Percentiles rank a stretch among this genome's conserved stretches.
These are phyloP conservation scores for Oryza glumipatula DNA, from an alignment of 176 grass and related monocot genomes.

Conservation along the genomic window DNA sequence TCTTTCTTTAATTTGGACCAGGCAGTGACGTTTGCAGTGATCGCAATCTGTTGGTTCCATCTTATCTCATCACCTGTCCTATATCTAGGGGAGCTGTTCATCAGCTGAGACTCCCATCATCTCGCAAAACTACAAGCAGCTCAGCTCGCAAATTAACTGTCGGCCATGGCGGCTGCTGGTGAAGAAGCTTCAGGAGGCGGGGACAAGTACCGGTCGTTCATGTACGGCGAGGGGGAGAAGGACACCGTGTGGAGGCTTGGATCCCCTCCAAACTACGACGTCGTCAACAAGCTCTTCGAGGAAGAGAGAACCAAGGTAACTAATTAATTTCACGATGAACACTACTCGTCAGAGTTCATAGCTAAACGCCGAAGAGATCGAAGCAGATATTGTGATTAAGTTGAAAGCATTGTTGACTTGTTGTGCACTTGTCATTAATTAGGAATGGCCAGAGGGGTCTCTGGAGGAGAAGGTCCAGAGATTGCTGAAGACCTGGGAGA, in stretches of 20 bases:
- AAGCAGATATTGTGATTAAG: too few species aligned
- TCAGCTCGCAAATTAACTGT: too few species aligned
- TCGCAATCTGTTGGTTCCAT: not conserved
- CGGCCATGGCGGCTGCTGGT: slow-evolving; percentile 41
- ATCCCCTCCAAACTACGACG: slow-evolving; percentile 71
- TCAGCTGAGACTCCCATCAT: not conserved
- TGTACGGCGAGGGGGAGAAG: slow-evolving; percentile 67
- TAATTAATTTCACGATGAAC: too few species aligned
- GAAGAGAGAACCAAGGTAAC: slow-evolving; percentile 62
- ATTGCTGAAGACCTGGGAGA: slow-evolving; percentile 79
- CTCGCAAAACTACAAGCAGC: too few species aligned
- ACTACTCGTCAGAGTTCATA: too few species aligned
- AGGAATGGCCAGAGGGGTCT: slow-evolving; percentile 66
- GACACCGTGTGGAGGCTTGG: slow-evolving; percentile 67
- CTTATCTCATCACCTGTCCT: not conserved
- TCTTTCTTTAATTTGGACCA: not conserved
- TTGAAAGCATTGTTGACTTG: too few species aligned
- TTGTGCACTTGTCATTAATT: not conserved
- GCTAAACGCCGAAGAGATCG: too few species aligned
- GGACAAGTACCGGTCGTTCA: slow-evolving; percentile 75
- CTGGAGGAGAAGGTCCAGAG: slow-evolving; percentile 76
- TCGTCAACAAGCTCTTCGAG: slow-evolving; percentile 84
- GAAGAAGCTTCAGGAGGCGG: slow-evolving; percentile 32
- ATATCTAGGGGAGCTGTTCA: not conserved
- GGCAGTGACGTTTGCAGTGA: slow-evolving; percentile 25